phyloP scores from a whole-genome alignment of 2,329 filamentous ascomycete species.

The Beauveria pseudobassiana region DNA sequence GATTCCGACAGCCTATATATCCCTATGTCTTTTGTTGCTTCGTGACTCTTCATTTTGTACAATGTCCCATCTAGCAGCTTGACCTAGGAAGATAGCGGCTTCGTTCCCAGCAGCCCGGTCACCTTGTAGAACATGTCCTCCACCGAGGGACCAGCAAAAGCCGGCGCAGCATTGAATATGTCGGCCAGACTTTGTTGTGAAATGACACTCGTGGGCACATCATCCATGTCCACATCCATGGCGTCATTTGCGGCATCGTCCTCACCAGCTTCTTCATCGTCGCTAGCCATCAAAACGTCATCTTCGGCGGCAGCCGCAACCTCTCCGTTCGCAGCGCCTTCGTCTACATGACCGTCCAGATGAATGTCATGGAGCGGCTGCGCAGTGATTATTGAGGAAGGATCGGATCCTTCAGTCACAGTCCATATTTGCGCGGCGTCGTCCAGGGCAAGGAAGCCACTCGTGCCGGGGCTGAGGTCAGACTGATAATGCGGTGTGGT shows the following conservation, averaged over 20 bases:
- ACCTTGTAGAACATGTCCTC: conserved; percentile 72
- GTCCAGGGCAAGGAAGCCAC: conserved; percentile 71
- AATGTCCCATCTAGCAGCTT: background rate
- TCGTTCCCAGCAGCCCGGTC: conserved; percentile 50
- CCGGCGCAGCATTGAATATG: conserved; percentile 62
- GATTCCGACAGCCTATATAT: background rate
- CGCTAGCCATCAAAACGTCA: conserved; percentile 35
- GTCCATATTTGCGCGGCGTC: conserved; percentile 66
- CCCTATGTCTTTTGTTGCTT: conserved; percentile 12
- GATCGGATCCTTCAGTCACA: conserved; percentile 50
- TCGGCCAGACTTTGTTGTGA: conserved; percentile 60
- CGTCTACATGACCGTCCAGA: conserved; percentile 31
- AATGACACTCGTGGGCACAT: conserved; percentile 52
- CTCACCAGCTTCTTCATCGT: conserved; percentile 33
- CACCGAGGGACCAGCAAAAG: conserved; percentile 63
- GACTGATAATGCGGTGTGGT: conserved; percentile 53
- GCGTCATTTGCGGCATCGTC: conserved; percentile 30
- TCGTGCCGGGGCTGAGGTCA: conserved; percentile 58
- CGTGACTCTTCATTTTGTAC: background rate
- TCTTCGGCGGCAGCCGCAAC: conserved; percentile 22
- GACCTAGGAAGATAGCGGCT: conserved; percentile 31
- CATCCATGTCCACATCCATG: conserved; percentile 40
- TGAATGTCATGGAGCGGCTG: conserved; percentile 48
- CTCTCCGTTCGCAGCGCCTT: conserved; percentile 18
- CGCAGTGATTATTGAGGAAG: conserved; percentile 42